phyloP scores from a whole-genome alignment of 208 protist genomes.

The Trypanosoma congolense region DNA sequence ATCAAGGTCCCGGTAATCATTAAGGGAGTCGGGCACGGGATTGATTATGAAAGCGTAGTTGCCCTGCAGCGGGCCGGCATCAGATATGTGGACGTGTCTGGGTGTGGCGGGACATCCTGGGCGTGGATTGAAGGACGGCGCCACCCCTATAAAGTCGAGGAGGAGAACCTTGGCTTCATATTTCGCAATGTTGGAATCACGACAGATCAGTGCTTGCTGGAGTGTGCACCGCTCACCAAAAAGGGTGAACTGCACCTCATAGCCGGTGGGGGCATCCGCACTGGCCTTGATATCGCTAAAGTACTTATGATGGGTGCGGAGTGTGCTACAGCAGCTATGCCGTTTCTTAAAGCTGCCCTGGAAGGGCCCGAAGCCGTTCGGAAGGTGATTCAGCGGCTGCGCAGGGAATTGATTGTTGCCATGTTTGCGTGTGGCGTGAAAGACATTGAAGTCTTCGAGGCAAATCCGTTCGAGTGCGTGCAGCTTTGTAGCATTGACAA shows the following conservation, averaged over 20 bases:
- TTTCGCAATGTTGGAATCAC: constrained; percentile 84
- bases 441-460: constrained; percentile 63
- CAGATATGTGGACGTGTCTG: constrained; percentile 86
- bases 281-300: constrained; percentile 85
- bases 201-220: constrained; percentile 73
- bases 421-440: constrained; percentile 88
- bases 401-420: constrained; percentile 65
- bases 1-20: constrained; percentile 87
- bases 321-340: constrained; percentile 77
- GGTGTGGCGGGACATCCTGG: constrained; percentile 89
- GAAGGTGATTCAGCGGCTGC: constrained; percentile 68
- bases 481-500: constrained; percentile 12
- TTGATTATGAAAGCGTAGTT: constrained; percentile 67
- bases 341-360: constrained; percentile 81
- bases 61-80: constrained; percentile 67
- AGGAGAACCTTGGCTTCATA: constrained; percentile 82
- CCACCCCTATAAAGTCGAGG: constrained; percentile 42
- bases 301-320: constrained; percentile 80
- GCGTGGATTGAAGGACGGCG: constrained; percentile 89
- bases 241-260: constrained; percentile 69
- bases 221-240: constrained; percentile 44
- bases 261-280: constrained; percentile 85
- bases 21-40: constrained; percentile 88
- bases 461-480: constrained; percentile 6
- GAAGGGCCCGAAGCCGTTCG: constrained; percentile 68